A percentile compares a stretch with the other conserved stretches of the same genome.
Conservation (phyloP, 345 rosid genomes). For the Salix suchowensis region DNA sequence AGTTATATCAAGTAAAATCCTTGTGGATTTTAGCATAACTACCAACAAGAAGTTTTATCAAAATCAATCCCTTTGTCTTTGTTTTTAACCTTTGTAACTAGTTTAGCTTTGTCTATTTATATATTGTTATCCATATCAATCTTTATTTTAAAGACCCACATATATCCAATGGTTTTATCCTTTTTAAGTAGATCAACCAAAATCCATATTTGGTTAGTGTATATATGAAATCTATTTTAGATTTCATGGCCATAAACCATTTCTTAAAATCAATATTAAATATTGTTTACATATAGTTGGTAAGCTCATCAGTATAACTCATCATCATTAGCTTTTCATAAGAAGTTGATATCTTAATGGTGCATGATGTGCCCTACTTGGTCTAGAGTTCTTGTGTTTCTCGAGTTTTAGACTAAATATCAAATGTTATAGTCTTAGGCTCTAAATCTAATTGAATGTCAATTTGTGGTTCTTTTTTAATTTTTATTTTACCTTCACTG, state of each 20-base stretch:
- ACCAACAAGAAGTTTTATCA: background rate
- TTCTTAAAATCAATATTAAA: background rate
- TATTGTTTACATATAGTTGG: constrained; percentile 3
- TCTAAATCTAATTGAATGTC: background rate
- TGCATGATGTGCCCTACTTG: too few species aligned
- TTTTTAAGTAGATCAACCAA: constrained; percentile 14
- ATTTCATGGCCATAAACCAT: constrained; percentile 3
- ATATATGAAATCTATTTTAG: constrained; percentile 13
- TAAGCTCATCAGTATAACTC: constrained; percentile 15
- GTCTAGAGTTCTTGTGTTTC: too few species aligned
- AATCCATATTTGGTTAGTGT: constrained; percentile 14
- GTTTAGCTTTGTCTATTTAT: too few species aligned
- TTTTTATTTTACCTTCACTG: background rate
- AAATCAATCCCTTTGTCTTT: too few species aligned
- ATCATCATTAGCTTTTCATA: background rate
- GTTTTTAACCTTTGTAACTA: too few species aligned
- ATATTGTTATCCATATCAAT: too few species aligned
- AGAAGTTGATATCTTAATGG: constrained; percentile 2
- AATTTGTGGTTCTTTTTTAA: background rate
- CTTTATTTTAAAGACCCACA: too few species aligned
- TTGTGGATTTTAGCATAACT: background rate
- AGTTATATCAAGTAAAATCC: background rate
- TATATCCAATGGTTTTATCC: too few species aligned
- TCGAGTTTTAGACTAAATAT: too few species aligned
- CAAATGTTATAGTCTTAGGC: background rate